Conservation (phyloP, 257 asterid genomes). For the Jacaranda mimosifolia region DNA sequence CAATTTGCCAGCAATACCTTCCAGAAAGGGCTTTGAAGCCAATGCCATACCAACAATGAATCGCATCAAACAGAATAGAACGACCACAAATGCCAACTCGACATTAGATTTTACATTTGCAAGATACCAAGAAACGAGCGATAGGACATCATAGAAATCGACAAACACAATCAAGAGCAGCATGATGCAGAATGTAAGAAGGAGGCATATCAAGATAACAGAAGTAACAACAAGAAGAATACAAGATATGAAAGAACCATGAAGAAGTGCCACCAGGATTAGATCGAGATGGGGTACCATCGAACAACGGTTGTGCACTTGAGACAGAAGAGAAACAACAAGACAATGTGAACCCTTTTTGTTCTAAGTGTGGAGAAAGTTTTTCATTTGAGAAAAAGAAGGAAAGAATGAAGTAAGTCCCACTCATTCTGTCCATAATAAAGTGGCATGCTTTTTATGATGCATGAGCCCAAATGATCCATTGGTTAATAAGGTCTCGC, state of each 20-base stretch:
- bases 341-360: neutral
- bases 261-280: slow-evolving; percentile 47
- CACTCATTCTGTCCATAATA: slow-evolving; percentile 40
- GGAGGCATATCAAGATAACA: slow-evolving; percentile 35
- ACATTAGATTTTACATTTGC: slow-evolving; percentile 29
- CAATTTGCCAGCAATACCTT: neutral
- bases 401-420: slow-evolving; percentile 45
- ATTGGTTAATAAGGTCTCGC: neutral
- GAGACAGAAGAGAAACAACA: neutral
- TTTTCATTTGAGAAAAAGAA: slow-evolving; percentile 23
- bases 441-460: neutral
- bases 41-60: slow-evolving; percentile 5
- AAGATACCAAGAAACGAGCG: slow-evolving; percentile 24
- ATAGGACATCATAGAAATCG: slow-evolving; percentile 25
- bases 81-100: slow-evolving; percentile 37
- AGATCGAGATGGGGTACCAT: slow-evolving; percentile 46
- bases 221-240: slow-evolving; percentile 38
- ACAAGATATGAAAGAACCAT: slow-evolving; percentile 43
- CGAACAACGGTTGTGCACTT: neutral
- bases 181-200: slow-evolving; percentile 31
- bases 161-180: slow-evolving; percentile 35
- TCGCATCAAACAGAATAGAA: slow-evolving; percentile 27
- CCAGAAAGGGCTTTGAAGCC: slow-evolving; percentile 33
- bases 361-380: no score
- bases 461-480: no score